These are phyloP conservation scores for Diaporthe nobilis DNA, from an alignment of 2,329 filamentous ascomycete genomes.

Conservation along the genomic window DNA sequence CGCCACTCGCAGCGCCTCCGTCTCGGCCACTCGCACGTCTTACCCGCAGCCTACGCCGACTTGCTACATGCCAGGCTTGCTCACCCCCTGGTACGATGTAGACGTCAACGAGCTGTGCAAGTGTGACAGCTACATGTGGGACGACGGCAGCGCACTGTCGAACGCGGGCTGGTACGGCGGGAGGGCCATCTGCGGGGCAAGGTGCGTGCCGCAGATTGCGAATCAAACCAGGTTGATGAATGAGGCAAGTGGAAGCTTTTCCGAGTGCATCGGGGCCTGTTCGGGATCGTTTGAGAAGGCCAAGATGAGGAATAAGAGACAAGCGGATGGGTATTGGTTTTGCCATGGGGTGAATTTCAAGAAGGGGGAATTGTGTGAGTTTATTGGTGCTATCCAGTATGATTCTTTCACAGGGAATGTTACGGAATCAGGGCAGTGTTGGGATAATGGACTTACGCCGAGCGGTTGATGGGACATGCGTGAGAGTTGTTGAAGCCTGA, in stretches of 20 bases:
- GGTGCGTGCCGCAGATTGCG: background rate
- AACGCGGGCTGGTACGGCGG: constrained; percentile 20
- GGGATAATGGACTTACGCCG: constrained; percentile 19
- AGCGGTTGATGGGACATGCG: background rate
- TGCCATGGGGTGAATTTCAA: constrained; percentile 33
- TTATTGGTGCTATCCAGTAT: constrained; percentile 19
- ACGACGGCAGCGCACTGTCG: constrained; percentile 2
- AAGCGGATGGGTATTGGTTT: constrained; percentile 10
- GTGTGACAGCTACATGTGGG: constrained; percentile 9
- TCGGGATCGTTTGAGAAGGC: constrained; percentile 9
- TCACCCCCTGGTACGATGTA: constrained; percentile 1
- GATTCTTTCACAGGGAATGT: background rate
- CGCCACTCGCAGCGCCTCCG: background rate
- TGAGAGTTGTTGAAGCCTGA: too few species aligned
- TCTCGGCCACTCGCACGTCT: background rate
- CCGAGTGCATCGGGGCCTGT: constrained; percentile 21
- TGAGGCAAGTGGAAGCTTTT: constrained; percentile 20
- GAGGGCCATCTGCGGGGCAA: constrained; percentile 1
- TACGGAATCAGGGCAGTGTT: background rate
- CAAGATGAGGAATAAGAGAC: constrained; percentile 4
- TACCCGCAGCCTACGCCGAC: constrained; percentile 1
- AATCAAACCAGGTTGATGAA: constrained; percentile 14
- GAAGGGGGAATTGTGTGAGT: constrained; percentile 23
- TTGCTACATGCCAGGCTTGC: constrained; percentile 11
- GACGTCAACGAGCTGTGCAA: constrained; percentile 22